phyloP scores from a whole-genome alignment of 1,284 basidiomycete species.

The Austroboletus olivaceoglutinosus region DNA sequence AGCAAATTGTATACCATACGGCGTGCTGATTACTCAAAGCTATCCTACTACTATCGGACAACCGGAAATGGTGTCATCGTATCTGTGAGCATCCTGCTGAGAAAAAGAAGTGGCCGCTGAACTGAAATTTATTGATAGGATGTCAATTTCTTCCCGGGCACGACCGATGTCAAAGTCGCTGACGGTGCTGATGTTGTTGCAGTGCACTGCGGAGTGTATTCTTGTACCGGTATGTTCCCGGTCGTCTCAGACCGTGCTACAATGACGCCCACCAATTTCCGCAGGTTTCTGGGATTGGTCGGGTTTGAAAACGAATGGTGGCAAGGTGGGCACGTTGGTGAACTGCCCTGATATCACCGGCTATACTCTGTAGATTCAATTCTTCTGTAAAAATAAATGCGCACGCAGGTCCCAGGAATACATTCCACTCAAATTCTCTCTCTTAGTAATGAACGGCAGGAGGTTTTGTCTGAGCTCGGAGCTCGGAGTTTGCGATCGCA shows the following conservation, averaged over 20 bases:
- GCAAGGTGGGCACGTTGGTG: slow-evolving; percentile 37
- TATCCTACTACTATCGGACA: slow-evolving; percentile 45
- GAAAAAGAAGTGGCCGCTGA: too few species aligned
- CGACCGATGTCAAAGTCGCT: slow-evolving; percentile 38
- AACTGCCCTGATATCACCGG: slow-evolving; percentile 38
- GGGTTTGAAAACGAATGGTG: slow-evolving; percentile 45
- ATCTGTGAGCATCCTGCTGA: slow-evolving; percentile 27
- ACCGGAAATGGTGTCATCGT: slow-evolving; percentile 47
- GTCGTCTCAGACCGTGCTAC: not conserved
- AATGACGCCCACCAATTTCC: not conserved
- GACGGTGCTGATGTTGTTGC: slow-evolving; percentile 38
- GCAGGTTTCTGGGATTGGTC: slow-evolving; percentile 56
- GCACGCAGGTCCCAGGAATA: too few species aligned
- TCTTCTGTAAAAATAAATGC: not conserved
- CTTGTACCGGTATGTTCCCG: slow-evolving; percentile 40
- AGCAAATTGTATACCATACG: slow-evolving; percentile 40
- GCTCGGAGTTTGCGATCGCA: not conserved
- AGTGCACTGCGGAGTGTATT: slow-evolving; percentile 45
- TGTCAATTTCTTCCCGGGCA: slow-evolving; percentile 38
- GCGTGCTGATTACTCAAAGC: slow-evolving; percentile 48
- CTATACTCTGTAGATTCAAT: slow-evolving; percentile 30
- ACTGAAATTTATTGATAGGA: slow-evolving; percentile 36
- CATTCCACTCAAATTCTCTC: too few species aligned
- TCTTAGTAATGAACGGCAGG: too few species aligned
- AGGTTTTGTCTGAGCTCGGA: too few species aligned